A percentile compares a stretch with the other conserved stretches of the same genome.
phyloP scores from a whole-genome alignment of 106 monocot genomes.

The Alisma plantagoaquatica region DNA sequence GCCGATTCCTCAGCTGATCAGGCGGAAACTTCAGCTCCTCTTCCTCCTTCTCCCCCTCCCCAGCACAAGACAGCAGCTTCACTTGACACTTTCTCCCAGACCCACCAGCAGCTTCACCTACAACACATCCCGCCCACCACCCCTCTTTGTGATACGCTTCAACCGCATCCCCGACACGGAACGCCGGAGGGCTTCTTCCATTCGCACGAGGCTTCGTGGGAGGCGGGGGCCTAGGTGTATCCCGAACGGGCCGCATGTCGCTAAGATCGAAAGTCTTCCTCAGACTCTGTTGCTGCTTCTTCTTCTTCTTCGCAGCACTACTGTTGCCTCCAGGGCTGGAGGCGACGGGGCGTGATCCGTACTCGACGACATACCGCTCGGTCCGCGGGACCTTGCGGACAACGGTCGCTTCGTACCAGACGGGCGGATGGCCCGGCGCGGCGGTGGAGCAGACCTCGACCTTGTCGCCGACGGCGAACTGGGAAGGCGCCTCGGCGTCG shows the following conservation, averaged over 20 bases:
- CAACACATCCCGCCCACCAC: conserved; percentile 51
- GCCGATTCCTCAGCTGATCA: conserved; percentile 21
- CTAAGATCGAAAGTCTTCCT: conserved; percentile 24
- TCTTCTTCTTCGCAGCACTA: too few species aligned
- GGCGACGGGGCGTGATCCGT: conserved; percentile 24
- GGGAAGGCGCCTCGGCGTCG: too few species aligned
- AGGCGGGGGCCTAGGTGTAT: neutral
- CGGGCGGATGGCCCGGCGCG: conserved; percentile 25
- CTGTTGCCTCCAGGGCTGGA: too few species aligned
- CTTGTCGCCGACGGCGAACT: conserved; percentile 19
- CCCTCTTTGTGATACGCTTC: conserved; percentile 53
- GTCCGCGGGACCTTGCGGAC: conserved; percentile 7
- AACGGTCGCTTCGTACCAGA: conserved; percentile 41
- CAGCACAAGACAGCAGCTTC: conserved; percentile 7
- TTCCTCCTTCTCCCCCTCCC: conserved; percentile 16
- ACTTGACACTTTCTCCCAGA: too few species aligned
- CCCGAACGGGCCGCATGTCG: conserved; percentile 19
- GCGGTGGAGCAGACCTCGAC: conserved; percentile 42
- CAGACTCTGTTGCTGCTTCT: too few species aligned
- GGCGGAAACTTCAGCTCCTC: conserved; percentile 27
- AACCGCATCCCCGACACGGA: conserved; percentile 21
- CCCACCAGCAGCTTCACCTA: too few species aligned
- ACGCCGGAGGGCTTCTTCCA: neutral
- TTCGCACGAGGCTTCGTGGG: too few species aligned
- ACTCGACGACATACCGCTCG: conserved; percentile 24